phyloP scores from a whole-genome alignment of 2,329 filamentous ascomycete species.

The Penicillium sp. region DNA sequence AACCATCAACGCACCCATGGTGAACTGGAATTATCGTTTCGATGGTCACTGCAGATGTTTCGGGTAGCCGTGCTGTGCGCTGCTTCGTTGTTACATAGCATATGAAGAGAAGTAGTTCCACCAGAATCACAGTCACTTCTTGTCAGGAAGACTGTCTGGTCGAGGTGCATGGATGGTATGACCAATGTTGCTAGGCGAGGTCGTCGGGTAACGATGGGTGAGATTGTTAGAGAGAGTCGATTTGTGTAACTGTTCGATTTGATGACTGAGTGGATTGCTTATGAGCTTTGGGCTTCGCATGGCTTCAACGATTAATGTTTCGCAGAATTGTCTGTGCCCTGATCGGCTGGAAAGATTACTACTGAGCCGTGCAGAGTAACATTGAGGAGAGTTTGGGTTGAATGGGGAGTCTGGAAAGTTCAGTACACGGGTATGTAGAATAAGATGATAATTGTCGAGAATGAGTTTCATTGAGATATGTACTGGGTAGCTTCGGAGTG shows the following conservation, averaged over 20 bases:
- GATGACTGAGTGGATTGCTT: background rate
- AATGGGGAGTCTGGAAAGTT: background rate
- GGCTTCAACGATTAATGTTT: background rate
- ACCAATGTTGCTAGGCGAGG: background rate
- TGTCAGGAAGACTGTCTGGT: constrained; percentile 1
- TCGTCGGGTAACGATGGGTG: background rate
- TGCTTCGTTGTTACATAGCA: constrained; percentile 20
- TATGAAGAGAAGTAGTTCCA: background rate
- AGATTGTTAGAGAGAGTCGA: background rate
- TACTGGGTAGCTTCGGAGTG: background rate
- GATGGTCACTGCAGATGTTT: constrained; percentile 8
- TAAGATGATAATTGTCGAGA: background rate
- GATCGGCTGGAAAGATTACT: background rate
- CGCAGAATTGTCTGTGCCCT: background rate
- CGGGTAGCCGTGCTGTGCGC: background rate
- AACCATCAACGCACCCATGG: background rate
- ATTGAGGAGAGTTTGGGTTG: background rate
- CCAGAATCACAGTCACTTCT: constrained; percentile 8
- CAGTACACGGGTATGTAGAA: too few species aligned
- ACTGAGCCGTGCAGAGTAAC: constrained; percentile 2
- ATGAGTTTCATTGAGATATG: too few species aligned
- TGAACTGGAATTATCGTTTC: background rate
- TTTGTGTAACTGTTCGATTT: constrained; percentile 4
- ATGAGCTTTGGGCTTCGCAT: background rate
- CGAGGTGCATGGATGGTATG: constrained; percentile 9